Conservation (phyloP, 148 eudicot genomes). For the Cornus florida region DNA sequence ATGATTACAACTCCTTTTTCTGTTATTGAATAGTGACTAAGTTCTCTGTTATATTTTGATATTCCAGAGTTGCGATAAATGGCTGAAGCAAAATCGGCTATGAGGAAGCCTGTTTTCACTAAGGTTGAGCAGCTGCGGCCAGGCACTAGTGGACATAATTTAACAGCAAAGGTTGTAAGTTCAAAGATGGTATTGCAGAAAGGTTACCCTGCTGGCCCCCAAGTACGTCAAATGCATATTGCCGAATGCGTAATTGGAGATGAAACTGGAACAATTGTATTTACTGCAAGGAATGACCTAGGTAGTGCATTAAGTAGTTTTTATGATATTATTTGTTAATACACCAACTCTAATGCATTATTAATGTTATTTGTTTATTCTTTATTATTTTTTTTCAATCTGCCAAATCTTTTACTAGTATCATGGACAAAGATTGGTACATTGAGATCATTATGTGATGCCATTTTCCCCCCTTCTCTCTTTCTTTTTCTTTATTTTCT, state of each 20-base stretch:
- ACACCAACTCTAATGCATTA: background rate
- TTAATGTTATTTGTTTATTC: background rate
- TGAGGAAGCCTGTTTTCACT: no score
- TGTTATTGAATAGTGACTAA: no score
- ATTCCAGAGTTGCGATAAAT: no score
- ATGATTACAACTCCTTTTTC: no score
- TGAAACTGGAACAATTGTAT: conserved; percentile 31
- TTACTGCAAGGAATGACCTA: conserved; percentile 39
- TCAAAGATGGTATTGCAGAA: conserved; percentile 35
- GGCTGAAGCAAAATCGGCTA: no score
- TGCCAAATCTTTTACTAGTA: background rate
- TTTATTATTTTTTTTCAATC: background rate
- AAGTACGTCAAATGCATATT: conserved; percentile 30
- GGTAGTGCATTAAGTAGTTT: conserved; percentile 10
- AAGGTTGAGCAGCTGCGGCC: no score
- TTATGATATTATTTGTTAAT: background rate
- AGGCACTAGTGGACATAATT: conserved; percentile 18
- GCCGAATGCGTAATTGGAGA: conserved; percentile 37
- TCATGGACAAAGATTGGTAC: background rate
- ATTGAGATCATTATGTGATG: background rate
- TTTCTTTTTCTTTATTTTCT: no score
- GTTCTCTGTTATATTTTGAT: no score
- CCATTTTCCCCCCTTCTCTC: background rate
- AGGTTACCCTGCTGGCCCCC: conserved; percentile 31
- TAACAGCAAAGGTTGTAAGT: conserved; percentile 29